Evolutionary conservation across 768 basidiomycete species (phyloP).

Genomic region (Hygrophoropsis aurantiaca): DNA sequence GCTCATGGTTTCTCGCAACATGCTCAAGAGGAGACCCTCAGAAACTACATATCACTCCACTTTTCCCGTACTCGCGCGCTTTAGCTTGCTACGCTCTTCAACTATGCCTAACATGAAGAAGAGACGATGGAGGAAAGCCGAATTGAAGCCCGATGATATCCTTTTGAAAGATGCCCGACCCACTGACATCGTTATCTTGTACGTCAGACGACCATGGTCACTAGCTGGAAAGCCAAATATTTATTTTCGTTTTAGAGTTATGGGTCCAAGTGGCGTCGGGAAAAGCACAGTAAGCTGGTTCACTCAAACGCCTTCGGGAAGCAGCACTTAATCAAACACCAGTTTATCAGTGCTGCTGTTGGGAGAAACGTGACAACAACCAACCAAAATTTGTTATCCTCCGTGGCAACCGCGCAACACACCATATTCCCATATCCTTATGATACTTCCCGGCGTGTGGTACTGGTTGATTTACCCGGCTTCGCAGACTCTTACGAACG

Average conservation of each 20-base stretch:
- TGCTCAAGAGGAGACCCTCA: too few species aligned
- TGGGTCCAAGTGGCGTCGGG: conserved; percentile 29
- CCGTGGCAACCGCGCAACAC: conserved; percentile 17
- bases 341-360: conserved; percentile 25
- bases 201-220: background rate
- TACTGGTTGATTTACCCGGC: conserved; percentile 20
- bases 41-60: too few species aligned
- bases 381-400: conserved; percentile 20
- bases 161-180: too few species aligned
- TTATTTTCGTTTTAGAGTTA: conserved; percentile 13
- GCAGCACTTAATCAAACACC: background rate
- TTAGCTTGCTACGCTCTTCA: too few species aligned
- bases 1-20: too few species aligned
- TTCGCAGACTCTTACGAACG: conserved; percentile 21
- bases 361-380: conserved; percentile 4
- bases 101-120: too few species aligned
- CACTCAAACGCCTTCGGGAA: too few species aligned
- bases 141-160: too few species aligned
- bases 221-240: too few species aligned
- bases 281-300: conserved; percentile 26
- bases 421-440: conserved; percentile 15
- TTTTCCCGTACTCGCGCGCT: too few species aligned
- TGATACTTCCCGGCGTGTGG: conserved; percentile 14
- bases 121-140: too few species aligned
- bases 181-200: background rate